Conservation (phyloP, 192 early-diverging fungal species). For the Allomyces macrogynus region DNA sequence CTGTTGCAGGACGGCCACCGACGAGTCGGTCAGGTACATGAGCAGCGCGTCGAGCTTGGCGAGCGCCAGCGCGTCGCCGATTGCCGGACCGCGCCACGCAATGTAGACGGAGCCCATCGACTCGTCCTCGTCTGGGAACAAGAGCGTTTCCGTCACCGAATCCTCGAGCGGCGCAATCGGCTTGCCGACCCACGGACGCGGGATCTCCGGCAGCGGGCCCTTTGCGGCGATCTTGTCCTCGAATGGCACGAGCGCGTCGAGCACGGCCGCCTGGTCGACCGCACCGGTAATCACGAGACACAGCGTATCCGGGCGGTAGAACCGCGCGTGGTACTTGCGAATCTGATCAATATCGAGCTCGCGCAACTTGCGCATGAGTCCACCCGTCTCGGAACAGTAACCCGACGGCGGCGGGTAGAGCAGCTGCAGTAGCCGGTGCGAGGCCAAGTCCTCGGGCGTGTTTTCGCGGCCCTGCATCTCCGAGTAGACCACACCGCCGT, state of each 20-base stretch:
- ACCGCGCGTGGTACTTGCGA: conserved; percentile 25
- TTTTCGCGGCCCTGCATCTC: conserved; percentile 30
- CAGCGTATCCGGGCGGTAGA: conserved; percentile 40
- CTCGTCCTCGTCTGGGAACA: conserved; percentile 40
- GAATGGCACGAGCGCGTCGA: conserved; percentile 21
- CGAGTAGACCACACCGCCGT: conserved; percentile 42
- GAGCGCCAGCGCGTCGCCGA: conserved; percentile 22
- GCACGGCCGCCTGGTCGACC: conserved; percentile 16
- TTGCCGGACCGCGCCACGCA: conserved; percentile 28
- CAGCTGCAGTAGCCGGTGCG: conserved; percentile 4
- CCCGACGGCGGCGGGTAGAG: conserved; percentile 36
- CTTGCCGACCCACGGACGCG: conserved; percentile 35
- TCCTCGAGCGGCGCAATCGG: conserved; percentile 19
- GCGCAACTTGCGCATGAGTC: conserved; percentile 31
- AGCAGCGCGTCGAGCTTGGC: conserved; percentile 13
- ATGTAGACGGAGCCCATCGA: conserved; percentile 30
- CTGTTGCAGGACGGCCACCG: conserved; percentile 28
- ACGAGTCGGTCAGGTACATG: conserved; percentile 33
- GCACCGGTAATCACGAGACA: conserved; percentile 35
- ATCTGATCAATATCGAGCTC: conserved; percentile 32
- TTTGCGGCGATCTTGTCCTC: conserved; percentile 30
- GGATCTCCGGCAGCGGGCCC: conserved; percentile 19
- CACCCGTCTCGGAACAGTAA: conserved; percentile 39
- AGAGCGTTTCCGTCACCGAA: conserved; percentile 19
- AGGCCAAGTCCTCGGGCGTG: background rate